Evolutionary conservation across 2,329 filamentous ascomycete genomes (phyloP).

Genomic region (Drechslerella stenobrocha): DNA sequence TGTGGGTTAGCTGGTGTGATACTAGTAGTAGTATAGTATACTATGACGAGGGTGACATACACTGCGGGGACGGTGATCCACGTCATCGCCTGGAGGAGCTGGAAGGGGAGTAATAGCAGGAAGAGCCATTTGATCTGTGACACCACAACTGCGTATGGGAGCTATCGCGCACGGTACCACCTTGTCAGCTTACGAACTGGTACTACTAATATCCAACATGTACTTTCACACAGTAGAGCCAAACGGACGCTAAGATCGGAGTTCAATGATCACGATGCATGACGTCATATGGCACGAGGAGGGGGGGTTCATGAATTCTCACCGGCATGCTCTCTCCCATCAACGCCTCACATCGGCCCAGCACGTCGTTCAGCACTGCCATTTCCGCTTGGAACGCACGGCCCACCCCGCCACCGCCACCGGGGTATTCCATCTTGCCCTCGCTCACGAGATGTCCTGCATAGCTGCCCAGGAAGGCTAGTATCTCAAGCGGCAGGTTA

Average conservation of each 20-base stretch:
- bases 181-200: background rate
- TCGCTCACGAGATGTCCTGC: constrained; percentile 32
- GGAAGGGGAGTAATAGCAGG: constrained; percentile 77
- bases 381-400: constrained; percentile 25
- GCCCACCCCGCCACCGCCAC: constrained; percentile 10
- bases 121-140: constrained; percentile 87
- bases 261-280: too few relatives aligned
- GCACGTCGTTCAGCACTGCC: constrained; percentile 36
- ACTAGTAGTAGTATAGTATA: too few relatives aligned
- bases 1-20: background rate
- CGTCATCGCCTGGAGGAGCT: constrained; percentile 66
- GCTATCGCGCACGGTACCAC: constrained; percentile 5
- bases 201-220: too few relatives aligned
- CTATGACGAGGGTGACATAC: constrained; percentile 15
- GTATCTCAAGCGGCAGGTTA: constrained; percentile 46
- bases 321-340: constrained; percentile 40
- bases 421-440: constrained; percentile 33
- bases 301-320: too few relatives aligned
- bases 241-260: too few relatives aligned
- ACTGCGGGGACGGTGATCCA: constrained; percentile 76
- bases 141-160: constrained; percentile 80
- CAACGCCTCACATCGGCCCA: constrained; percentile 39
- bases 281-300: too few relatives aligned
- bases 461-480: constrained; percentile 47
- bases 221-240: too few relatives aligned